phyloP scores from a whole-genome alignment of 176 grass and related monocot species.

The Carex cristatella region DNA sequence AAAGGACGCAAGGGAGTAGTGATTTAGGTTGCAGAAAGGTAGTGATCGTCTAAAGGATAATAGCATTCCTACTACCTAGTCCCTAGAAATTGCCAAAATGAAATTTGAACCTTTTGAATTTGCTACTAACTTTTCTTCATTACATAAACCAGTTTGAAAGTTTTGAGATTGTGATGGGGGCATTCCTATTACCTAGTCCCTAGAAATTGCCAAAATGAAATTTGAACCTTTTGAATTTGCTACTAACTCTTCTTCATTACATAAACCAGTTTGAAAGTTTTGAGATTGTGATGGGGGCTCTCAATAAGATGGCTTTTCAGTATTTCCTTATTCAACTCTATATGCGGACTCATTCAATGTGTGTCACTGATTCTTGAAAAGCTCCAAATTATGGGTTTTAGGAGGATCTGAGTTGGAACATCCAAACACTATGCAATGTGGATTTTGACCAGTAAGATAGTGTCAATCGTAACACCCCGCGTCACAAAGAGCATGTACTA shows the following conservation, averaged over 20 bases:
- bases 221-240: neutral
- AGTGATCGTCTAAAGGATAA: neutral
- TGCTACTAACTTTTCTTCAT: neutral
- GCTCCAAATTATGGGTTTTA: neutral
- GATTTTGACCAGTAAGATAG: neutral
- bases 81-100: neutral
- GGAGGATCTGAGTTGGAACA: neutral
- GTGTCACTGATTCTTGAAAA: neutral
- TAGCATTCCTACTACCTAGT: neutral
- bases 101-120: neutral
- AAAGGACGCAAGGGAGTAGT: neutral
- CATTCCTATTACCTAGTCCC: neutral
- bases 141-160: neutral
- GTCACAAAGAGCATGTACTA: neutral
- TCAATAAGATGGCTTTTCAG: neutral
- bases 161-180: neutral
- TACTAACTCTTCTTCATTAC: neutral
- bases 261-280: neutral
- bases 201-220: neutral
- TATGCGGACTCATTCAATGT: neutral
- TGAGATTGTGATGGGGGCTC: neutral
- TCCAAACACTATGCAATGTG: neutral
- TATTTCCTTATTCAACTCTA: neutral
- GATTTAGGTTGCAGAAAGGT: neutral
- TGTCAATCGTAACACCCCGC: neutral